Evolutionary conservation across 2,329 filamentous ascomycete species (phyloP), one percentile per base, ranked within the genome.

Genomic region (Aureobasidium musti): DNA sequence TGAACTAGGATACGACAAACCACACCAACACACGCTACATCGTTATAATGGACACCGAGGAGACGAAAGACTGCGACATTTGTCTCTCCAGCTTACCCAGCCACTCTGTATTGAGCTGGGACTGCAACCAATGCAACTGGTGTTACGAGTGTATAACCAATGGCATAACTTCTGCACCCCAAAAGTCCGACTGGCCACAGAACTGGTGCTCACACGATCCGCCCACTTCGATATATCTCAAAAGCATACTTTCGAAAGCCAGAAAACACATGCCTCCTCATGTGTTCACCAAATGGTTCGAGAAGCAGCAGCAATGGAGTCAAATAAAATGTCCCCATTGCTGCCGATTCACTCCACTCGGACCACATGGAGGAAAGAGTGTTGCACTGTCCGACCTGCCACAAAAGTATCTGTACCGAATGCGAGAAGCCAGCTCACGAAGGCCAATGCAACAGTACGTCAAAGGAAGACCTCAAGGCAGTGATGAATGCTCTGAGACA

Each of bases 101-200:
- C 17, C 11, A 11, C 21, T 26, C 37, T 10, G 21, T 43, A 21
- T 28, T 43, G n/a, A 37, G 30, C 10, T 57, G 54, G 54, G 54
- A 57, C 35, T 57, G 54, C 37, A 41, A 43, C 1, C 54, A 57
- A 43, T 57, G 54, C 54, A 57, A 5, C 21, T 57, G 54, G 54
- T 43, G 37, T 26, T 41, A 23, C 52, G 33, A 35, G 17, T 54
- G 52, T 33, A 54, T 54, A 11, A 21, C 19, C 30, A n/a, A n/a
- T 11, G 52, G 52, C 30, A 35, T 54, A 35, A 35, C 33, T 19
- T 35, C 52, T 23, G 11, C 30, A 23, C 52, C 50, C 6, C 30
- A 21, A 26, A 35, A 54, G 33, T 54, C 52, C 13, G 52, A 54
- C 52, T 54, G 52, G 52, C 52, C 52, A 37, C 52, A 54, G 28